Evolutionary conservation across 2,329 filamentous ascomycete genomes (phyloP).

Genomic region (Talaromyces marneffei): DNA sequence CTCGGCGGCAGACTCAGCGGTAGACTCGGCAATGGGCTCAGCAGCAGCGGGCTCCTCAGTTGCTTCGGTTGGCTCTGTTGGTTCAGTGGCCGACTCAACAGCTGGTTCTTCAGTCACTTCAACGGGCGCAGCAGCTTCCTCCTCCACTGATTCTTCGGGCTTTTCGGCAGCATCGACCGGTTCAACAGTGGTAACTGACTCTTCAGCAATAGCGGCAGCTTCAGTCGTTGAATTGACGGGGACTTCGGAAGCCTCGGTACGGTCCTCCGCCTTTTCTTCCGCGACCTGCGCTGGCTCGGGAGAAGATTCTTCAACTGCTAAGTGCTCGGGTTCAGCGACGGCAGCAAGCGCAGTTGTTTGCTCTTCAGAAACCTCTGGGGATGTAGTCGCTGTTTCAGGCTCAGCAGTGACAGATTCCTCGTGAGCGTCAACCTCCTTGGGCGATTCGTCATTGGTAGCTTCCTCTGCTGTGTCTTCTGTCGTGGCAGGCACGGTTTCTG

Average conservation of each 20-base stretch:
- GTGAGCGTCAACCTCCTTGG: not conserved
- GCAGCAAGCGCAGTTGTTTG: not conserved
- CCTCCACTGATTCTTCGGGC: not conserved
- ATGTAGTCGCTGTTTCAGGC: not conserved
- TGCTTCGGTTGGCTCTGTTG: not conserved
- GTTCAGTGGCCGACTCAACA: not conserved
- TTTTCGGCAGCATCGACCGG: not conserved
- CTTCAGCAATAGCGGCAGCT: not conserved
- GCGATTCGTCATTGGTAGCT: not conserved
- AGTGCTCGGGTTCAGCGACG: not conserved
- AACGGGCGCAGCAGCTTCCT: not conserved
- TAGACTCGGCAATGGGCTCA: not conserved
- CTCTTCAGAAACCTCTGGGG: not conserved
- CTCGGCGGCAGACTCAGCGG: not conserved
- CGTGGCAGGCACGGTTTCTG: not conserved
- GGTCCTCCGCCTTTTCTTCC: not conserved
- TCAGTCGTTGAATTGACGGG: not conserved
- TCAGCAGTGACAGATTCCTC: not conserved
- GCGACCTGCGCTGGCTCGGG: not conserved
- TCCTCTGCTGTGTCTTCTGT: not conserved
- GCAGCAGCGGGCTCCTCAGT: not conserved
- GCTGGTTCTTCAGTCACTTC: not conserved
- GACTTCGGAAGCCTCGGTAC: not conserved
- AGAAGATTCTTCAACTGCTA: not conserved
- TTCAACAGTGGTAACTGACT: not conserved